These are phyloP conservation scores for Claviceps maximensis DNA, from an alignment of 2,329 filamentous ascomycete genomes.

Conservation along the genomic window DNA sequence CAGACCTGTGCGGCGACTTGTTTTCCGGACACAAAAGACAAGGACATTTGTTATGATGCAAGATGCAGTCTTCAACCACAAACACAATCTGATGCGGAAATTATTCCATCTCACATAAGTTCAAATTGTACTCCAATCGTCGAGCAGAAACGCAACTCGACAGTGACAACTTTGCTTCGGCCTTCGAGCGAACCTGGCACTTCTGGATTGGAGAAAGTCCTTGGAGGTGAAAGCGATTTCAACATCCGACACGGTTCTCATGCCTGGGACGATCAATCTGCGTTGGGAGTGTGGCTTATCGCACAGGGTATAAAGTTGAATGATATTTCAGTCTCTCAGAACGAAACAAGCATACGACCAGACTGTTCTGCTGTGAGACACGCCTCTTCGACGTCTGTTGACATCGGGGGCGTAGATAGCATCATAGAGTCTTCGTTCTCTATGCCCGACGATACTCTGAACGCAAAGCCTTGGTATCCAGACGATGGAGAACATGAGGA, in stretches of 20 bases:
- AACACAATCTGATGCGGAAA: not conserved
- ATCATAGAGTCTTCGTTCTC: conserved; percentile 6
- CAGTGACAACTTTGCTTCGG: not conserved
- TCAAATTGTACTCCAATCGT: not conserved
- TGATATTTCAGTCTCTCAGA: conserved; percentile 12
- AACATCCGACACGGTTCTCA: conserved; percentile 17
- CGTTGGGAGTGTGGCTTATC: conserved; percentile 24
- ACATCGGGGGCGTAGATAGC: conserved; percentile 6
- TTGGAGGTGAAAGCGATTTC: conserved; percentile 15
- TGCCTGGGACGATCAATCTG: conserved; percentile 20
- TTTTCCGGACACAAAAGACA: not conserved
- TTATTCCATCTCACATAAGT: not conserved
- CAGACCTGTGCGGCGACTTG: not conserved
- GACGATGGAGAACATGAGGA: not conserved
- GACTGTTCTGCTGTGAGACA: not conserved
- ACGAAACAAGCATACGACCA: conserved; percentile 7
- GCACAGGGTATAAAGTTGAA: conserved; percentile 19
- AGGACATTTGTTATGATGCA: not conserved
- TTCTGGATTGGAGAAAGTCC: conserved; percentile 7
- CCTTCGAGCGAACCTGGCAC: conserved; percentile 4
- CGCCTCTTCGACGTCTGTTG: not conserved
- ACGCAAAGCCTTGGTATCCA: not conserved
- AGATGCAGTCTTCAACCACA: not conserved
- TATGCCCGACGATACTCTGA: not conserved
- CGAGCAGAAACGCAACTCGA: not conserved